Evolutionary conservation across 768 basidiomycete species (phyloP), one percentile per base, ranked within the genome.

Genomic region (Boletellus emodensis): DNA sequence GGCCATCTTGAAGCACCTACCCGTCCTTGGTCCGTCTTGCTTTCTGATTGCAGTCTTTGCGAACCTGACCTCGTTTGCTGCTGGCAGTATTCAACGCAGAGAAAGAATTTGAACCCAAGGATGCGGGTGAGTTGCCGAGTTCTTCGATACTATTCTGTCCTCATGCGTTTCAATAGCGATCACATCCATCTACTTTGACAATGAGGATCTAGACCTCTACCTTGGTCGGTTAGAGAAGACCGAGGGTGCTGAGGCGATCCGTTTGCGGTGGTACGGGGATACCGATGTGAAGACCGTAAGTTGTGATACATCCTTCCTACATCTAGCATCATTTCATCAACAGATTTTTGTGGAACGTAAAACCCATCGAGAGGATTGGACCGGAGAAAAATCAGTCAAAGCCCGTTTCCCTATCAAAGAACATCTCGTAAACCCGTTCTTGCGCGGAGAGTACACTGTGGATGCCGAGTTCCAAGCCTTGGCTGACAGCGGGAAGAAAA

Each of bases 351-450:
- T 92, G 17, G 89, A 92, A 70, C 86, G 89, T 37, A 92, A 92
- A 70, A 92, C 89, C 0, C 89, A 99, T 65, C 82, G 94, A 48
- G 96, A 99, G 70, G 96, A 99, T 63, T 99, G 96, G 96, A 98
- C 95, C 1, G 96, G 96, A 32, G 95, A 99, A 69, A 97, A 97
- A 70, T 94, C 91, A 10, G 94, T 98, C 64, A 99, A 97, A 70
- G 90, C 94, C 13, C 88, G 94, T 11, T 97, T 98, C 73, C 84
- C 90, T 3, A 85, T 99, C 67, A 94, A 95, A 65, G 95, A 97
- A 65, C 83, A 92, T 54, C 82, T 89, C 40, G 85, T 98, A 58
- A 95, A 97, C 63, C 84, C 87, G 14, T 99, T 93, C 75, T 70
- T 96, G 36, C 75, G 78, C 18, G 96, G 96, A 15, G 85, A 91